A percentile compares a stretch with the other conserved stretches of the same genome.
These are phyloP conservation scores for Orbilia oligospora DNA, from an alignment of 2,329 filamentous ascomycete genomes.

Conservation along the genomic window DNA sequence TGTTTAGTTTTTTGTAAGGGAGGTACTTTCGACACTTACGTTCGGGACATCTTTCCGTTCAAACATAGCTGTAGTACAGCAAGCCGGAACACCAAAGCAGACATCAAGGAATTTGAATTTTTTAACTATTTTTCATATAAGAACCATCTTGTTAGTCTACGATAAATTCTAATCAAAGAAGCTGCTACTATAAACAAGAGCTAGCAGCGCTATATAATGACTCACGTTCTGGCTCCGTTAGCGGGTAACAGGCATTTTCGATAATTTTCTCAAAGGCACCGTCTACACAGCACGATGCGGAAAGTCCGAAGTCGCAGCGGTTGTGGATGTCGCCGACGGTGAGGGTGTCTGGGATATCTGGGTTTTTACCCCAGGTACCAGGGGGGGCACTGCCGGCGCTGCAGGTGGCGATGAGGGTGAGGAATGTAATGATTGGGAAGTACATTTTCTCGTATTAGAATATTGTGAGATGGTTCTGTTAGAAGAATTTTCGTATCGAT, in stretches of 20 bases:
- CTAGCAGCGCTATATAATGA: no score
- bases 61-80: background rate
- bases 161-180: no score
- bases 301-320: constrained; percentile 6
- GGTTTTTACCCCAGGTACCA: background rate
- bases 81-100: background rate
- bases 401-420: background rate
- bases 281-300: background rate
- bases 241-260: background rate
- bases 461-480: background rate
- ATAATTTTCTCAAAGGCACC: background rate
- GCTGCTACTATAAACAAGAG: no score
- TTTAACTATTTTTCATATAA: no score
- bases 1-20: background rate
- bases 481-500: no score
- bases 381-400: background rate
- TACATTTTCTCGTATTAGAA: constrained; percentile 2
- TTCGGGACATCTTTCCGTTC: background rate
- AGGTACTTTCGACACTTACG: background rate
- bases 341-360: background rate
- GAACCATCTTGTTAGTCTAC: no score
- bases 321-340: background rate
- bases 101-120: background rate
- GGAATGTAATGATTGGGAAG: background rate
- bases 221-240: background rate